phyloP scores from a whole-genome alignment of 768 basidiomycete species.

The Ramaria rubella region DNA sequence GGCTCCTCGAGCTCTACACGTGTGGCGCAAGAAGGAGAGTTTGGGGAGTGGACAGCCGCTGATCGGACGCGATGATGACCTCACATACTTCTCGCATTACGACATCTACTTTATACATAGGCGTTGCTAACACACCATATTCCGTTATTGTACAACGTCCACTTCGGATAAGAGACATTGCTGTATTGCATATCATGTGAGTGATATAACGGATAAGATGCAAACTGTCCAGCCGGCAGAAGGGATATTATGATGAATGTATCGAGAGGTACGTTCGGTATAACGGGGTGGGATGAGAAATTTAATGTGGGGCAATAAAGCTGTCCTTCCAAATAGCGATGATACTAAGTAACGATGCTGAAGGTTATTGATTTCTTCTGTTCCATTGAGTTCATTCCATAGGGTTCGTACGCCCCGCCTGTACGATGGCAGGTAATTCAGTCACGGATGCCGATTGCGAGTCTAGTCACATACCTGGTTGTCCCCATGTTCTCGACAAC shows the following conservation, averaged over 20 bases:
- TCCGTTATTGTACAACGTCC: too few species aligned
- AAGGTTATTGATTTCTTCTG: background rate
- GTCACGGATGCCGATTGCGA: background rate
- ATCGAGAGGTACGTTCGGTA: background rate
- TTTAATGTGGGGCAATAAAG: background rate
- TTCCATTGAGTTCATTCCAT: slow-evolving; percentile 14
- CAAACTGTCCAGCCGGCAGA: background rate
- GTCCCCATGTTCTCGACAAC: slow-evolving; percentile 15
- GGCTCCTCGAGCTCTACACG: slow-evolving; percentile 23
- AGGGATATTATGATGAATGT: background rate
- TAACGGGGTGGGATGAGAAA: background rate
- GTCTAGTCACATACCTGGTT: slow-evolving; percentile 16
- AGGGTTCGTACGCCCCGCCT: slow-evolving; percentile 18
- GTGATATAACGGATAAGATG: background rate
- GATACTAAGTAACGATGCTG: background rate
- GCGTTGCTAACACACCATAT: too few species aligned
- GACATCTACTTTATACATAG: background rate
- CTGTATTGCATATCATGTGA: background rate
- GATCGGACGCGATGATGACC: slow-evolving; percentile 8
- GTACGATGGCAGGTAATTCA: too few species aligned
- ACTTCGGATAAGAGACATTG: too few species aligned
- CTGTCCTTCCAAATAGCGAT: background rate
- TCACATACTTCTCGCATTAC: background rate
- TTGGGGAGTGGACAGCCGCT: slow-evolving; percentile 27
- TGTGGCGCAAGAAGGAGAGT: slow-evolving; percentile 26